phyloP scores from a whole-genome alignment of 225 moss, liverwort and hornwort genomes.

The Bryoerythrophyllum caledonicum region DNA sequence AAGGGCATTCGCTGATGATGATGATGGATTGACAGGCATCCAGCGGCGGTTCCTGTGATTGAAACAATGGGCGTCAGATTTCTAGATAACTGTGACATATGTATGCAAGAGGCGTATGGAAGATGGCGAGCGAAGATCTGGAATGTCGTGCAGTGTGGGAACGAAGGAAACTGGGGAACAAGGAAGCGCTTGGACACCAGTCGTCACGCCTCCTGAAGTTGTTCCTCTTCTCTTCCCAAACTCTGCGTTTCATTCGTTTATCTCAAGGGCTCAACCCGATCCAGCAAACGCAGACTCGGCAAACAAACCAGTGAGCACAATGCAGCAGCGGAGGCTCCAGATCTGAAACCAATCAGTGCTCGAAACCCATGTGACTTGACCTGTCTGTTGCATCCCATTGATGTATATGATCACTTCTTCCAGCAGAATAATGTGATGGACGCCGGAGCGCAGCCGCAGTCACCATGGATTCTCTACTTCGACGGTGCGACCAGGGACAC shows the following conservation, averaged over 20 bases:
- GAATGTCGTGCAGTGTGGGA: not conserved
- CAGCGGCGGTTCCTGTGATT: not conserved
- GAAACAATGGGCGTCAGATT: not conserved
- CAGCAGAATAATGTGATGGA: slow-evolving; percentile 20
- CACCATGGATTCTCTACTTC: slow-evolving; percentile 46
- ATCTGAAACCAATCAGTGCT: not conserved
- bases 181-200: slow-evolving; percentile 27
- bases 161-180: not conserved
- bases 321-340: no score
- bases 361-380: not conserved
- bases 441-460: slow-evolving; percentile 23
- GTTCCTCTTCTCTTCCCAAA: not conserved
- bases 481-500: slow-evolving; percentile 30
- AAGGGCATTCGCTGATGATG: not conserved
- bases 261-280: not conserved
- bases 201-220: slow-evolving; percentile 17
- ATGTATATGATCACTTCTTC: slow-evolving; percentile 9
- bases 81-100: not conserved
- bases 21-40: not conserved
- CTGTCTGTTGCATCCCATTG: not conserved
- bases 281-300: not conserved
- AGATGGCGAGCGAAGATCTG: slow-evolving; percentile 1
- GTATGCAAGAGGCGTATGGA: not conserved
- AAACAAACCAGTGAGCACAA: not conserved
- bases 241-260: not conserved